Conservation (phyloP, 2,329 filamentous ascomycete genomes). For the Fusarium circinatum region DNA sequence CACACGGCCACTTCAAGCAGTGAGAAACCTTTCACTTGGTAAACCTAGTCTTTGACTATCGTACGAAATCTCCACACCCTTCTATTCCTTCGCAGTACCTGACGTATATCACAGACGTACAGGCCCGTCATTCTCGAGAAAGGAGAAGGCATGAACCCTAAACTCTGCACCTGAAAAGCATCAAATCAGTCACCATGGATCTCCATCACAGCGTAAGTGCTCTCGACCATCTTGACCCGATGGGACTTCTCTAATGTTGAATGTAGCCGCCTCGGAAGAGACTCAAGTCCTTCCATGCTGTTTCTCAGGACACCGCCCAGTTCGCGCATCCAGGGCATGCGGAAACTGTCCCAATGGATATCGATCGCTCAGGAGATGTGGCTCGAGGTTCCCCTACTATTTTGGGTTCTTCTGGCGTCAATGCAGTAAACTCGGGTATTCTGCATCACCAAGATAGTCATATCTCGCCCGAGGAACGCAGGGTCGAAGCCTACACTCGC, state of each 20-base stretch:
- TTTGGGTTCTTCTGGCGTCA: too few species aligned
- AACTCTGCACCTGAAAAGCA: not conserved
- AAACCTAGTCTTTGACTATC: not conserved
- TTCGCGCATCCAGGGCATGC: not conserved
- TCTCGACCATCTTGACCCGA: not conserved
- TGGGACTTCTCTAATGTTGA: not conserved
- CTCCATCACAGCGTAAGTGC: not conserved
- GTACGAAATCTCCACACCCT: not conserved
- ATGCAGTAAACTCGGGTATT: not conserved
- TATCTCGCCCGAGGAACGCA: not conserved
- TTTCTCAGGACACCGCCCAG: not conserved
- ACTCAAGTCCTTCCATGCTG: not conserved
- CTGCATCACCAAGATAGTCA: not conserved
- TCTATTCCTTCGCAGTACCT: not conserved
- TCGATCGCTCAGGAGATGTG: not conserved
- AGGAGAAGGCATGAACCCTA: not conserved
- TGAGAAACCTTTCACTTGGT: not conserved
- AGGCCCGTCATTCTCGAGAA: not conserved
- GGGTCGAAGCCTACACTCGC: not conserved
- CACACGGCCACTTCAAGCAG: not conserved
- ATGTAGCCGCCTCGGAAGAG: not conserved
- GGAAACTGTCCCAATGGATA: not conserved
- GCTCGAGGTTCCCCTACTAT: not conserved
- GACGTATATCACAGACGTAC: rapidly evolving
- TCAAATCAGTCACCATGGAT: not conserved